Conservation (phyloP, 2,329 filamentous ascomycete genomes). For the Trichophyton simii region DNA sequence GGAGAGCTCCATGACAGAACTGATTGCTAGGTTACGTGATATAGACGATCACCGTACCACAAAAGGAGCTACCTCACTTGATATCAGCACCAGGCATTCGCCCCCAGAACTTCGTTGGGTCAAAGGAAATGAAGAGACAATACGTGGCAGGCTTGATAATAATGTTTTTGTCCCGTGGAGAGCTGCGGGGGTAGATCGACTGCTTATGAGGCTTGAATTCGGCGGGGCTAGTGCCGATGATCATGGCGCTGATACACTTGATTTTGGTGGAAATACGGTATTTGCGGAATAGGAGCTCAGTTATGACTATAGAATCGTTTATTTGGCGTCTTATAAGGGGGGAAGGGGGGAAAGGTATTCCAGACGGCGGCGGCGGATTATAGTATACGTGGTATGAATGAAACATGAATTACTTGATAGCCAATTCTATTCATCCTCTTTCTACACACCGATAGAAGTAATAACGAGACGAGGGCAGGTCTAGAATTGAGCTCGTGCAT, state of each 20-base stretch:
- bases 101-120: constrained; percentile 21
- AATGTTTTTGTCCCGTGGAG: constrained; percentile 54
- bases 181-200: constrained; percentile 65
- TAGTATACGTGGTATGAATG: too few species aligned
- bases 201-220: constrained; percentile 83
- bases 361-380: background rate
- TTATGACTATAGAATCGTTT: background rate
- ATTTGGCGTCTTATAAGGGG: background rate
- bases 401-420: too few species aligned
- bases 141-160: constrained; percentile 20
- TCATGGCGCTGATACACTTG: background rate
- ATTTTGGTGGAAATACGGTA: constrained; percentile 1
- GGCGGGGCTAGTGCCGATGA: constrained; percentile 18
- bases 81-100: constrained; percentile 14
- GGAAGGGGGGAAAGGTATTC: background rate
- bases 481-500: constrained; percentile 5
- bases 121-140: constrained; percentile 18
- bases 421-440: background rate
- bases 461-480: background rate
- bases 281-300: background rate
- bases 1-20: constrained; percentile 52
- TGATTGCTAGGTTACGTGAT: constrained; percentile 44
- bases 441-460: background rate
- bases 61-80: constrained; percentile 28
- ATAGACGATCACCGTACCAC: constrained; percentile 47